Conservation (phyloP, 768 basidiomycete species). For the Rhizopogon vesiculosus region DNA sequence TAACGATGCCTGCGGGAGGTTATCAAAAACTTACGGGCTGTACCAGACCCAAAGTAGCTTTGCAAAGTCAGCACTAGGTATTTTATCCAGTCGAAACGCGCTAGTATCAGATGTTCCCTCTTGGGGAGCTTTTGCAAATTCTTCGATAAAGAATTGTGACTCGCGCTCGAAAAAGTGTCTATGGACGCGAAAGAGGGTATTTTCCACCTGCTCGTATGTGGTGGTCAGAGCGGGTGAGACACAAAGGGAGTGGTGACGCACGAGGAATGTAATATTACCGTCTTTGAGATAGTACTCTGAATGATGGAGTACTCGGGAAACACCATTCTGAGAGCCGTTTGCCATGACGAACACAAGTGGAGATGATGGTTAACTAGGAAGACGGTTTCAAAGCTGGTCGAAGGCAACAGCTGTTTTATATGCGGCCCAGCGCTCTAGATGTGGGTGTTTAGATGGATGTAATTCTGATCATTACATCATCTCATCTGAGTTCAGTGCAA, state of each 20-base stretch:
- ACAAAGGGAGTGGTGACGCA: background rate
- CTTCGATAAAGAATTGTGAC: conserved; percentile 24
- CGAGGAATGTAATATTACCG: background rate
- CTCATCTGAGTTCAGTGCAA: background rate
- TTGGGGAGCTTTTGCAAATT: conserved; percentile 10
- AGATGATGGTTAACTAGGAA: background rate
- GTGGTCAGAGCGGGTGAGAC: background rate
- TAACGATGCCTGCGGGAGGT: background rate
- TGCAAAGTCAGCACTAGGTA: conserved; percentile 35
- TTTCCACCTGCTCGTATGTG: background rate
- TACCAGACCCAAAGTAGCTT: conserved; percentile 53
- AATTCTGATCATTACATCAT: background rate
- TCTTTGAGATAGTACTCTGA: background rate
- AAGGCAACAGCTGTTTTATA: background rate
- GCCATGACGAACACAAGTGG: background rate
- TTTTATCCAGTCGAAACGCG: conserved; percentile 14
- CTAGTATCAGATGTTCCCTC: background rate
- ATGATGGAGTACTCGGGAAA: background rate
- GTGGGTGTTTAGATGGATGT: background rate
- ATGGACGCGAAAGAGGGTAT: background rate
- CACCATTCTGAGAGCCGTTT: background rate
- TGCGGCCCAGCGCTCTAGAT: background rate
- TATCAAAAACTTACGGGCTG: conserved; percentile 35
- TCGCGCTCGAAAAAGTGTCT: conserved; percentile 25
- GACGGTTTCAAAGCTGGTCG: background rate